Evolutionary conservation across 2,329 filamentous ascomycete species (phyloP).

Genomic region (Penicillium sp.): DNA sequence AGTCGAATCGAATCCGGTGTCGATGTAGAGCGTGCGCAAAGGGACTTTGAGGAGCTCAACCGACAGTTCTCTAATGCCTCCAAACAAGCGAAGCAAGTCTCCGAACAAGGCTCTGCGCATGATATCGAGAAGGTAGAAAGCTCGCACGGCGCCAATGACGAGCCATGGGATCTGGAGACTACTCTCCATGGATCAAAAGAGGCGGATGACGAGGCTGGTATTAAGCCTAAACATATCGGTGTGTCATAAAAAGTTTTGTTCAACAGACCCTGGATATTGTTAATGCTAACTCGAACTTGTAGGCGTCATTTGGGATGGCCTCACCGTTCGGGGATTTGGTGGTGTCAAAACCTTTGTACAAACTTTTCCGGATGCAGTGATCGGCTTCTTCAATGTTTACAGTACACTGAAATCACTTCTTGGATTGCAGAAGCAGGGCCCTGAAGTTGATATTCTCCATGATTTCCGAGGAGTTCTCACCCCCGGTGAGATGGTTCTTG

Average conservation of each 20-base stretch:
- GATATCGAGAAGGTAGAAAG: conserved; percentile 59
- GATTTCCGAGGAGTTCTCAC: conserved; percentile 60
- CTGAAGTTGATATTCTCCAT: conserved; percentile 69
- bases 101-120: conserved; percentile 25
- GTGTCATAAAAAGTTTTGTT: conserved; percentile 11
- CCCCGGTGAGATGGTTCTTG: conserved; percentile 84
- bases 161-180: conserved; percentile 70
- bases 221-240: conserved; percentile 72
- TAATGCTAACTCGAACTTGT: background rate
- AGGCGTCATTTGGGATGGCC: conserved; percentile 70
- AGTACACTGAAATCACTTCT: conserved; percentile 61
- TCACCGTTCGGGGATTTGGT: conserved; percentile 72
- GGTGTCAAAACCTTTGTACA: conserved; percentile 67
- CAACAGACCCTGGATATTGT: background rate
- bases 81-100: conserved; percentile 32
- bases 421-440: conserved; percentile 63
- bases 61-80: conserved; percentile 37
- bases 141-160: conserved; percentile 41
- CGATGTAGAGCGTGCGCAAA: conserved; percentile 45
- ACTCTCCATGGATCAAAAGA: conserved; percentile 67
- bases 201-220: conserved; percentile 71
- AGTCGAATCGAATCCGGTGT: conserved; percentile 35
- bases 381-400: conserved; percentile 72
- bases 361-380: conserved; percentile 74
- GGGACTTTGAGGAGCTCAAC: conserved; percentile 40